Percentiles rank a stretch among this genome's conserved stretches.
Conservation (phyloP, 257 asterid species). For the Lycium barbarum region DNA sequence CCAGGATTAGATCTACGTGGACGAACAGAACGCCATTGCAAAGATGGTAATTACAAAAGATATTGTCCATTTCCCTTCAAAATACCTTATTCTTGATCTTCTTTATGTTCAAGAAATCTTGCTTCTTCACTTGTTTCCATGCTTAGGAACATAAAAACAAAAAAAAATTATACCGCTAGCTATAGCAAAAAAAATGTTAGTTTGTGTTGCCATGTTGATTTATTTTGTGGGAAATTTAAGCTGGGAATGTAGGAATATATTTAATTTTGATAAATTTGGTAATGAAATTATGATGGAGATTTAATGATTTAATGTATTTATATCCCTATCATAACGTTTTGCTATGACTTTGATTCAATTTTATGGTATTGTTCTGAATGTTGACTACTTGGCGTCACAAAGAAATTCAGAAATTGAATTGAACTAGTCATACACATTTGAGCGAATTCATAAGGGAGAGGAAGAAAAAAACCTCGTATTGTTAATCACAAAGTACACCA, state of each 20-base stretch:
- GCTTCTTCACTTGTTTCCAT: neutral
- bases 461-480: too few relatives aligned
- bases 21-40: neutral
- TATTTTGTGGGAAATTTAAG: neutral
- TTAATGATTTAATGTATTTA: neutral
- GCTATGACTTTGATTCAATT: neutral
- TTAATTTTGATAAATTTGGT: neutral
- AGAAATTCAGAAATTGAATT: neutral
- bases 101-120: slow-evolving; percentile 32
- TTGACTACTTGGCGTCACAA: neutral
- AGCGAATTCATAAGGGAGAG: too few relatives aligned
- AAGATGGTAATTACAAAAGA: too few relatives aligned
- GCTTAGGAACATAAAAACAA: neutral
- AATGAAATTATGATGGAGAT: neutral
- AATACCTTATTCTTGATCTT: neutral
- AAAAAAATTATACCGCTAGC: neutral
- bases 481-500: too few relatives aligned
- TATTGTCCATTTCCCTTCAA: too few relatives aligned
- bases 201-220: neutral
- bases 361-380: neutral
- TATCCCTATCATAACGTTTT: neutral
- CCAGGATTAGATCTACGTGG: neutral
- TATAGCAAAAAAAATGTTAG: neutral
- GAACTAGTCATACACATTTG: neutral
- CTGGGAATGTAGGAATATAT: neutral